Conservation (phyloP, 2,329 filamentous ascomycete genomes). For the Phialemoniopsis sp. region DNA sequence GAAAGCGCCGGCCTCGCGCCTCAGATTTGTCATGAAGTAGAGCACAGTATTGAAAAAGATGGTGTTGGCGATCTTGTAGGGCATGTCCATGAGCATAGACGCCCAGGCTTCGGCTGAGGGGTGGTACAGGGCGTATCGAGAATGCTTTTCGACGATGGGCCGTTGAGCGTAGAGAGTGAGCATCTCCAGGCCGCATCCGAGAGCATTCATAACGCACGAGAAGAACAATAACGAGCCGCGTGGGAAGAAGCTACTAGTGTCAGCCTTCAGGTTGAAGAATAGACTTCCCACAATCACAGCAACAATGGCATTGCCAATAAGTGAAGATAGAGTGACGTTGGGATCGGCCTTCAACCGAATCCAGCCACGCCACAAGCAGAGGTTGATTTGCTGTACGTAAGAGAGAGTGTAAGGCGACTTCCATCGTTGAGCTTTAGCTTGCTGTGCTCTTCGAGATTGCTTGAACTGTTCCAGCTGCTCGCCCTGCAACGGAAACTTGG, state of each 20-base stretch:
- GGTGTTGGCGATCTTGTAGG: no score
- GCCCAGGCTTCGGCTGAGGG: conserved; percentile 15
- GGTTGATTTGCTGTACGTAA: conserved; percentile 66
- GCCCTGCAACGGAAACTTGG: conserved; percentile 46
- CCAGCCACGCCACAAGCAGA: conserved; percentile 81
- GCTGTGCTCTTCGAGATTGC: conserved; percentile 46
- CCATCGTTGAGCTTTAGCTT: conserved; percentile 54
- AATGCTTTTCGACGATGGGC: conserved; percentile 14
- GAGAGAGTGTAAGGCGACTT: conserved; percentile 83
- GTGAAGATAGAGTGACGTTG: conserved; percentile 63
- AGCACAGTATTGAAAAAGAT: conserved; percentile 31
- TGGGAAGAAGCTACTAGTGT: conserved; percentile 67
- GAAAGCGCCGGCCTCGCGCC: conserved; percentile 52
- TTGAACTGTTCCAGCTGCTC: conserved; percentile 55
- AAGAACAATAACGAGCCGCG: conserved; percentile 62
- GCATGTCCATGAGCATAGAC: conserved; percentile 37
- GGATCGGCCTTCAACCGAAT: conserved; percentile 73
- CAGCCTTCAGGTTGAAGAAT: conserved; percentile 69
- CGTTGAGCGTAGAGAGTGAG: conserved; percentile 13
- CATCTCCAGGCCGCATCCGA: conserved; percentile 50
- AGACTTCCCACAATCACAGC: conserved; percentile 74
- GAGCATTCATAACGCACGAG: conserved; percentile 60
- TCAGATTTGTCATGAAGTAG: conserved; percentile 34
- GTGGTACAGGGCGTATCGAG: conserved; percentile 12
- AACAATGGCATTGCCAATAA: conserved; percentile 71